Base-by-base conservation (phyloP, 2,329 filamentous ascomycete species). In the Graphium sp. region DNA sequence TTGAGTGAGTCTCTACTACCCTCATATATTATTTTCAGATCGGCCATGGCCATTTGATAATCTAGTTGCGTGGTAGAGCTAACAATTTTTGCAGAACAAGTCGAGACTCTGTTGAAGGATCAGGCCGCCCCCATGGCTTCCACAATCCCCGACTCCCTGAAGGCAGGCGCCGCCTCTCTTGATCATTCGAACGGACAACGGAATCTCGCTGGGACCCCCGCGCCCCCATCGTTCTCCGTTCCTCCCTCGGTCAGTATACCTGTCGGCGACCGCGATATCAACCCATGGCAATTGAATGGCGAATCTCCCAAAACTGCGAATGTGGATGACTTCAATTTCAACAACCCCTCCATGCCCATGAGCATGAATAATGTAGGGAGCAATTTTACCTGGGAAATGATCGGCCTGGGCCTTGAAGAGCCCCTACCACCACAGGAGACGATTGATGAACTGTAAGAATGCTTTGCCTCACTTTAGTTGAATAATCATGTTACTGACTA, bases 71-170 rank as follows among this genome's bases (percentile, higher is more conserved):
- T n/a, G n/a, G n/a, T n/a, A n/a, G n/a, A n/a, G n/a, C n/a, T n/a
- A 28, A 7, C 26, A 10, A 17, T 17, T 4, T 8, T 18, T 12
- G 13, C 18, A 91, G 83, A 87, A 49, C 85, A 94, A 63, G 85
- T 95, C 31, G 87, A 94, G 58, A 89, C 79, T 2, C 57, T 94
- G 32, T 59, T 94, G 35, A 91, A 87, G 55, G 81, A 71, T 5
- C 78, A 91, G 45, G 78, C 82, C 30, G 52, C 62, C 17, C 42
- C 42, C 28, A 43, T 37, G n/a, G 28, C 39, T 8, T 35, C 38
- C 9, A 25, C 26, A 17, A 39, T 21, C 7, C 18, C 29, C 5
- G 12, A 24, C 11, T 12, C 26, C 7, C 17, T 20, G 18, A 17
- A 26, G 26, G 15, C 18, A 25, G 17, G 22, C 19, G 9, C 41